Percentiles rank a stretch among this genome's conserved stretches.
Evolutionary conservation across 441 rosid species (phyloP).

Genomic region (Rhodomyrtus psidioides): DNA sequence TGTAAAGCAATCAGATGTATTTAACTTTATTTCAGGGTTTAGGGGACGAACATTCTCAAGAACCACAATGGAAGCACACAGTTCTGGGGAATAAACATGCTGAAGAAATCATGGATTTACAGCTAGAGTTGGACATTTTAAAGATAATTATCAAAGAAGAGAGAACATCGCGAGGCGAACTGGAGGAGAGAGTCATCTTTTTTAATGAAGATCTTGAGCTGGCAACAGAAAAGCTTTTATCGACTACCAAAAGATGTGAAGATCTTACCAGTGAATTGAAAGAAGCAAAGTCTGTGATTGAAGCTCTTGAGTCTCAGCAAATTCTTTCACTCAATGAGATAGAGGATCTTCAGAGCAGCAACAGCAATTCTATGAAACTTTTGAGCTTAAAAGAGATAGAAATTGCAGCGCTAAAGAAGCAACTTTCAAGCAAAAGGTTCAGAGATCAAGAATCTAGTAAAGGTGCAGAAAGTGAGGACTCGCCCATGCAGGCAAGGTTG

Average conservation of each 20-base stretch:
- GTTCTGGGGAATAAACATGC: conserved; percentile 31
- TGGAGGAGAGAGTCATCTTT: conserved; percentile 35
- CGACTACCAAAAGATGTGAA: conserved; percentile 39
- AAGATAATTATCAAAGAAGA: conserved; percentile 86
- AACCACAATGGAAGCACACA: conserved; percentile 14
- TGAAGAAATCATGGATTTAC: conserved; percentile 75
- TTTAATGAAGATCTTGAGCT: conserved; percentile 51
- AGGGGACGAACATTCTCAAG: conserved; percentile 8
- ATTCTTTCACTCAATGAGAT: conserved; percentile 55
- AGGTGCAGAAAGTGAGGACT: conserved; percentile 23
- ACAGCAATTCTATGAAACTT: conserved; percentile 37
- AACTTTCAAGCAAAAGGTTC: conserved; percentile 37
- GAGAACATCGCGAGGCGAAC: conserved; percentile 39
- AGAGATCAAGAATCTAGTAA: conserved; percentile 31
- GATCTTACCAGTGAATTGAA: conserved; percentile 37
- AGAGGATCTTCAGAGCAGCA: conserved; percentile 57
- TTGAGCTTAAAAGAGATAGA: conserved; percentile 51
- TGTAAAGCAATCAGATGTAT: background rate
- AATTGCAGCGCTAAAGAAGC: conserved; percentile 43
- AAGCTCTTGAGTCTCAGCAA: conserved; percentile 87
- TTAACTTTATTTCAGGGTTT: background rate
- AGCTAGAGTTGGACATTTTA: conserved; percentile 80
- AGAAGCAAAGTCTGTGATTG: conserved; percentile 64
- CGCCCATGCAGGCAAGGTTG: conserved; percentile 40
- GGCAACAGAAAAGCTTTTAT: conserved; percentile 36